phyloP scores from a whole-genome alignment of 2,329 filamentous ascomycete species.

The Helotiales sp. region DNA sequence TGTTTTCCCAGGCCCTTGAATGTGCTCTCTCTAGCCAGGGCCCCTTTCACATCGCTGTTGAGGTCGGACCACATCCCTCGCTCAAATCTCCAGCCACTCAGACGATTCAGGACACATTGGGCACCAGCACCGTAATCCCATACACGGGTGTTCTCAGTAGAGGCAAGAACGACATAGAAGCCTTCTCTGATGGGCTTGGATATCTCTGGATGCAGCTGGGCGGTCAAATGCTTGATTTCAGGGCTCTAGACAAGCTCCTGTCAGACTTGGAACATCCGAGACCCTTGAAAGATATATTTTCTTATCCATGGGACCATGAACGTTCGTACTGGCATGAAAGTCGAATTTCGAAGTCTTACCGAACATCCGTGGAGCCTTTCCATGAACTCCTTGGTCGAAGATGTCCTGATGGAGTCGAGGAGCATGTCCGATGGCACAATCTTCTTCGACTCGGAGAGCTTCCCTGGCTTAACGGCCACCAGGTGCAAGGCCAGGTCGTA shows the following conservation, averaged over 20 bases:
- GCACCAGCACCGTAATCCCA: neutral
- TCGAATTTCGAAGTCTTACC: neutral
- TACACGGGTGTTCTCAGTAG: slow-evolving; percentile 11
- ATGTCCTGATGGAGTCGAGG: neutral
- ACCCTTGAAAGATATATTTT: neutral
- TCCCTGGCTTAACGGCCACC: neutral
- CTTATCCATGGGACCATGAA: neutral
- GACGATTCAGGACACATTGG: slow-evolving; percentile 8
- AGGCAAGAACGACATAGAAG: slow-evolving; percentile 17
- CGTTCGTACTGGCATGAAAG: neutral
- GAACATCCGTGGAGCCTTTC: too few relatives aligned
- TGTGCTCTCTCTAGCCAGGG: neutral
- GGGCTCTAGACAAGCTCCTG: neutral
- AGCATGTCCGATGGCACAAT: neutral
- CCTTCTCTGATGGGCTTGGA: slow-evolving; percentile 23
- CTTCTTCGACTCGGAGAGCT: neutral
- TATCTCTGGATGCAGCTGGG: slow-evolving; percentile 18
- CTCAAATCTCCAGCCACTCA: slow-evolving; percentile 33
- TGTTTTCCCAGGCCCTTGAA: slow-evolving; percentile 1
- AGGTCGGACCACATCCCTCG: slow-evolving; percentile 39
- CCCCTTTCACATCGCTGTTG: slow-evolving; percentile 23
- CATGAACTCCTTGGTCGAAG: neutral
- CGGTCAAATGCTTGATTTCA: neutral
- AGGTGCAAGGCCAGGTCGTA: neutral
- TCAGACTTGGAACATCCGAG: neutral